A percentile compares a stretch with the other conserved stretches of the same genome.
Conservation (phyloP, 371 early-diverging fungal genomes). For the Apophysomyces trapeziformis region DNA sequence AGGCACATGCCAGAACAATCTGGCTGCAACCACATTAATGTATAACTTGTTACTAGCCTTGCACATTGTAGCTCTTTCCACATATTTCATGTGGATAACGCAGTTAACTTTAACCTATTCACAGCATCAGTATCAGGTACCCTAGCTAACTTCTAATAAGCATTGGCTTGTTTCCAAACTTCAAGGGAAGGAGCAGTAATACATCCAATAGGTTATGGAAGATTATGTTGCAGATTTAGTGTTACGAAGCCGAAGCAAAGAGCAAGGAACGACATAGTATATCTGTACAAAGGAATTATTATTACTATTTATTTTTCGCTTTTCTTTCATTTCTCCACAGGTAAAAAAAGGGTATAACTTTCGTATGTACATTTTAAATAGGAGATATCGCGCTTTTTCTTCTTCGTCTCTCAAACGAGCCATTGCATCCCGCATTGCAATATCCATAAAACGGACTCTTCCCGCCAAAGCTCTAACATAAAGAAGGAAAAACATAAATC, state of each 20-base stretch:
- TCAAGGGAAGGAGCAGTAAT: background rate
- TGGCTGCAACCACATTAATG: too few relatives aligned
- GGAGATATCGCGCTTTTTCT: too few relatives aligned
- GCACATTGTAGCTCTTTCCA: too few relatives aligned
- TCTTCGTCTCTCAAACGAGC: slow-evolving; percentile 16
- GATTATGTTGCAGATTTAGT: too few relatives aligned
- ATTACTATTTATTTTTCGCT: background rate
- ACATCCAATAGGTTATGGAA: too few relatives aligned
- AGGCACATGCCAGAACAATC: too few relatives aligned
- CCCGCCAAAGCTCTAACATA: slow-evolving; percentile 27
- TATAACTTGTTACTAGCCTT: too few relatives aligned
- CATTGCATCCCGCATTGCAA: slow-evolving; percentile 24
- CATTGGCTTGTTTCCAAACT: background rate
- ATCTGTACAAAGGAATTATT: background rate
- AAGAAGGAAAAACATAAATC: background rate
- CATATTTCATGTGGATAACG: background rate
- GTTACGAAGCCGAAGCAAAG: background rate
- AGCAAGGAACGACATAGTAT: background rate
- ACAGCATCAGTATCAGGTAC: background rate
- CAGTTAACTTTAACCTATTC: background rate
- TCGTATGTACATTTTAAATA: slow-evolving; percentile 3
- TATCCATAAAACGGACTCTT: slow-evolving; percentile 25
- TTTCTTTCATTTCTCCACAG: background rate
- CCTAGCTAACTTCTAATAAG: too few relatives aligned
- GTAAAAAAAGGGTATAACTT: background rate